Base-by-base conservation (phyloP, 148 eudicot genomes). In the Amaranthus hypochondriacus region DNA sequence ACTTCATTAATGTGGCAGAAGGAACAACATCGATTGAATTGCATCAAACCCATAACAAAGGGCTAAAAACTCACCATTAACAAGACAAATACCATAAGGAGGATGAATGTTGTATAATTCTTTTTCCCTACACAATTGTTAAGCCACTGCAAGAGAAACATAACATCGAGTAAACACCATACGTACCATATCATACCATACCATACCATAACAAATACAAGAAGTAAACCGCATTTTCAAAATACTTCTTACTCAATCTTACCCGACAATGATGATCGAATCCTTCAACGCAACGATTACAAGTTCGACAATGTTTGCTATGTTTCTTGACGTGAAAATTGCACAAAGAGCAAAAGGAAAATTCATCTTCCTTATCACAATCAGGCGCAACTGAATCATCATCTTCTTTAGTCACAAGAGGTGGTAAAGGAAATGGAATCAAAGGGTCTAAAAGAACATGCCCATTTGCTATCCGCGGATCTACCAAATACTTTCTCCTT, bases 181-280 rank as follows among this genome's bases (percentile, higher is more conserved):
- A 54, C n/a, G 5, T 43, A 44, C 56, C n/a, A 11, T 15, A 60
- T 5, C 7, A 15, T 15, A 28, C 6, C 42, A 58, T 58, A 58
- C 62, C 62, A 9, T 21, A 53, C 47, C 47, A 59, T 59, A 46
- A 10, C 14, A 14, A 9, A 44, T 71, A n/a, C 61, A 57, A 18
- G 18, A 18, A 18, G 18, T 18, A 18, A 18, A 18, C 18, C 18
- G 18, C 18, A 18, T 18, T 18, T 18, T 18, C 18, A 18, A 18
- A 18, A 57, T 49, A 63, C 7, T 5, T 13, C 66, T 1, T 47
- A 46, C 51, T 46, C 7, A 2, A 12, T 12, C 69, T 76, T 87
- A 88, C 98, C 84, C 94, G 86, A 78, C 98, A 94, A 79, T 94
- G 98, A 75, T 94, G 97, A 88, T 94, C 98, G 74, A 94, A 94